phyloP scores from a whole-genome alignment of 495 filamentous ascomycete species.

The Podospora fimiseda region DNA sequence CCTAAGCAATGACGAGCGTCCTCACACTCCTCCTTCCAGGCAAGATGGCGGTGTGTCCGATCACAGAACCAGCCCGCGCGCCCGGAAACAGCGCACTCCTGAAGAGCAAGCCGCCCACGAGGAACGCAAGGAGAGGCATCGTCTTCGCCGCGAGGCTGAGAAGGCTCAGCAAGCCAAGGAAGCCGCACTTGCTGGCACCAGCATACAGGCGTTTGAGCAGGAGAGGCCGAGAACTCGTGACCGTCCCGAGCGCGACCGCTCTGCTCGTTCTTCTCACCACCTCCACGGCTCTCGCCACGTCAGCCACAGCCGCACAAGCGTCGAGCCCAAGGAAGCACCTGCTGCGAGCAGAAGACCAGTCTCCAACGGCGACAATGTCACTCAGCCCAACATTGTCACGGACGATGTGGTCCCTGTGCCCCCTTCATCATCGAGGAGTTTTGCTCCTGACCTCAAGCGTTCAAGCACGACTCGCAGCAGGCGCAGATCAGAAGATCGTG shows the following conservation, averaged over 20 bases:
- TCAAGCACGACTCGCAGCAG: conserved; percentile 29
- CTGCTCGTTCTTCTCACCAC: conserved; percentile 13
- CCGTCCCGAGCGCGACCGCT: conserved; percentile 11
- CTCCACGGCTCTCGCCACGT: conserved; percentile 32
- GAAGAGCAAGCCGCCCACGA: conserved; percentile 42
- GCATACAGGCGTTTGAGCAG: conserved; percentile 15
- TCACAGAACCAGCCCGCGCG: conserved; percentile 24
- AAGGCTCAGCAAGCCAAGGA: conserved; percentile 17
- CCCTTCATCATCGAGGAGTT: conserved; percentile 16
- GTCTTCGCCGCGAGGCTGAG: conserved; percentile 24
- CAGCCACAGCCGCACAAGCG: conserved; percentile 30
- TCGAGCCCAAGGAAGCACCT: conserved; percentile 23
- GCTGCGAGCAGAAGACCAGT: conserved; percentile 32
- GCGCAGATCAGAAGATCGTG: conserved; percentile 13
- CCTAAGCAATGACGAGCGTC: conserved; percentile 23
- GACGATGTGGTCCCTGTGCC: conserved; percentile 27
- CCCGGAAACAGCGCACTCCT: conserved; percentile 31
- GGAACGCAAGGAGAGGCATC: conserved; percentile 34
- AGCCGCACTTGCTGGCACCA: conserved; percentile 2
- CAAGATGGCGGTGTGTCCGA: conserved; percentile 31
- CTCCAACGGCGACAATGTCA: conserved; percentile 35
- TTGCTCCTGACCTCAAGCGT: conserved; percentile 29
- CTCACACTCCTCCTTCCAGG: conserved; percentile 25
- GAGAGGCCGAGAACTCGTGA: conserved; percentile 8
- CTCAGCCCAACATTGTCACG: background rate